These are phyloP conservation scores for Haplosporangium gracile DNA, from an alignment of 192 early-diverging fungal genomes.

Conservation along the genomic window DNA sequence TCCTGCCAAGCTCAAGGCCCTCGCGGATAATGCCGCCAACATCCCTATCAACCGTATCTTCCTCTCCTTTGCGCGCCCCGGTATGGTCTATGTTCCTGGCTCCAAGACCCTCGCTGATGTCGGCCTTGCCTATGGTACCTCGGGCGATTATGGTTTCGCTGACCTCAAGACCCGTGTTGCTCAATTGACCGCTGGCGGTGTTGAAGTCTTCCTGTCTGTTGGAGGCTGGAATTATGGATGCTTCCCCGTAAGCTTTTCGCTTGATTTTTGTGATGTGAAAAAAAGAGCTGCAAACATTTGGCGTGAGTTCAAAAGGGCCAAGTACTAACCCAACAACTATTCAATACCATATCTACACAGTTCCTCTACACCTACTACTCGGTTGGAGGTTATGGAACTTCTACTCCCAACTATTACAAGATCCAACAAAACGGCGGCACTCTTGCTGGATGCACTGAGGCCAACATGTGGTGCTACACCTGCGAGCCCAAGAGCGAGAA, in stretches of 20 bases:
- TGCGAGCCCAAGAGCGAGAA: constrained; percentile 47
- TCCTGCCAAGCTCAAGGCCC: constrained; percentile 49
- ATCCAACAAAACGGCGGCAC: constrained; percentile 39
- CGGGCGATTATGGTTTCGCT: constrained; percentile 48
- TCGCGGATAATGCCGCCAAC: constrained; percentile 52
- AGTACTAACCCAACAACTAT: not conserved
- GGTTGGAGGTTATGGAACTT: constrained; percentile 52
- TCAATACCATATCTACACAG: not conserved
- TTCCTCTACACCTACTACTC: constrained; percentile 52
- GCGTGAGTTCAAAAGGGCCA: not conserved
- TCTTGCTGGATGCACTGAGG: constrained; percentile 38
- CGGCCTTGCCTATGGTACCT: constrained; percentile 39
- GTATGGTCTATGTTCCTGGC: constrained; percentile 48
- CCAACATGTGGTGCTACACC: constrained; percentile 60
- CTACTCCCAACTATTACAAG: constrained; percentile 58
- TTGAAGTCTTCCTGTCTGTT: constrained; percentile 54
- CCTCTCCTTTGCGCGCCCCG: constrained; percentile 46
- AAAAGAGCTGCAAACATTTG: not conserved
- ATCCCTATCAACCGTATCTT: constrained; percentile 55
- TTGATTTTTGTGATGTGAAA: not conserved
- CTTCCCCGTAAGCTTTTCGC: constrained; percentile 35
- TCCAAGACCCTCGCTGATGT: constrained; percentile 48
- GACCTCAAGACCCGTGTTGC: constrained; percentile 44
- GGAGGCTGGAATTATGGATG: constrained; percentile 59
- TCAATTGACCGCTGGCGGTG: constrained; percentile 33